phyloP scores from a whole-genome alignment of 768 basidiomycete species.

The Leccinum obscurum region DNA sequence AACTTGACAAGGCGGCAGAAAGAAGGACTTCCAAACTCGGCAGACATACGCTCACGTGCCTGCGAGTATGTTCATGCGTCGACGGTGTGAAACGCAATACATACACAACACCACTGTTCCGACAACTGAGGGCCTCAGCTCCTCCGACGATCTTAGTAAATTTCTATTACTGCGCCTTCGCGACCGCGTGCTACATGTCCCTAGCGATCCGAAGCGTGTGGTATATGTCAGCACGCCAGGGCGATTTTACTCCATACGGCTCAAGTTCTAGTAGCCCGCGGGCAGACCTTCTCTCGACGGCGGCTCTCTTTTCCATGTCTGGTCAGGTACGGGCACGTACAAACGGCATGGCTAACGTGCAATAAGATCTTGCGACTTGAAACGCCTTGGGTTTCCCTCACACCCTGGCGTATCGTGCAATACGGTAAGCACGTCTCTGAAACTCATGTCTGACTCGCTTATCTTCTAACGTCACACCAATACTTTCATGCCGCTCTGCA shows the following conservation, averaged over 20 bases:
- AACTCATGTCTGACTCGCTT: slow-evolving; percentile 19
- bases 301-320: not conserved
- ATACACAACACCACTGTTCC: not conserved
- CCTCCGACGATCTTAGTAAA: not conserved
- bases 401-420: not conserved
- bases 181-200: not conserved
- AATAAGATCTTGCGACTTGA: slow-evolving; percentile 12
- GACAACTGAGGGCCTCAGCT: not conserved
- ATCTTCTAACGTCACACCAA: slow-evolving; percentile 15
- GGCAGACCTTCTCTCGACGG: not conserved
- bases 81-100: not conserved
- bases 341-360: not conserved
- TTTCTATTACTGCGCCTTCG: not conserved
- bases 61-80: not conserved
- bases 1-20: slow-evolving; percentile 12
- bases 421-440: not conserved
- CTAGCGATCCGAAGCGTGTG: not conserved
- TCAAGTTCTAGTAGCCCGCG: not conserved
- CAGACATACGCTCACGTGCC: slow-evolving; percentile 18
- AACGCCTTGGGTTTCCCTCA: slow-evolving; percentile 3
- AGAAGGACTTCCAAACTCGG: slow-evolving; percentile 32
- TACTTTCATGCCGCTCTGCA: not conserved
- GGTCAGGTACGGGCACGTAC: slow-evolving; percentile 4
- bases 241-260: not conserved
- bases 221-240: not conserved